Conservation (phyloP, 495 filamentous ascomycete species). For the Trichocladium antarcticum region DNA sequence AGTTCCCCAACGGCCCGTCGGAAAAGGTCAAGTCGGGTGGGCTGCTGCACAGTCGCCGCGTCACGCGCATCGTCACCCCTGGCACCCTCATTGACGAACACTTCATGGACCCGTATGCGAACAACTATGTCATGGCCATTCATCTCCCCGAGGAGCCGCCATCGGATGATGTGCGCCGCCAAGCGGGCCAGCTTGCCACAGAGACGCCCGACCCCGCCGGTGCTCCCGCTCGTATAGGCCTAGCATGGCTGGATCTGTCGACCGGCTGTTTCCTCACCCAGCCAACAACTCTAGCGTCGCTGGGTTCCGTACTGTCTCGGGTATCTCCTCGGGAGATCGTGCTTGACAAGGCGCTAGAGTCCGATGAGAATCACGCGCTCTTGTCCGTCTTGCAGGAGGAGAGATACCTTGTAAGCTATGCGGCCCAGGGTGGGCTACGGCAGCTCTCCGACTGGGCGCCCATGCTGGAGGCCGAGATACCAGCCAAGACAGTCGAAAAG, state of each 20-base stretch:
- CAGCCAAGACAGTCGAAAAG: constrained; percentile 29
- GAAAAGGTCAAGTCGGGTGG: constrained; percentile 60
- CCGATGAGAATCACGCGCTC: constrained; percentile 32
- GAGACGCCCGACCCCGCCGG: constrained; percentile 4
- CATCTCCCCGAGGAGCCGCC: constrained; percentile 30
- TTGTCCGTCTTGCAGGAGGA: constrained; percentile 44
- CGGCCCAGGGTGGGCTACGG: constrained; percentile 35
- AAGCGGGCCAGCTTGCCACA: not conserved
- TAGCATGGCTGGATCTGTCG: constrained; percentile 91
- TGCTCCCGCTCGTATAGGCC: constrained; percentile 44
- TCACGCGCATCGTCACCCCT: constrained; percentile 81
- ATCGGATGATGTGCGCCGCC: constrained; percentile 6
- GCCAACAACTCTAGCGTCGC: constrained; percentile 54
- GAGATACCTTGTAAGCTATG: constrained; percentile 46
- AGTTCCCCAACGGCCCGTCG: constrained; percentile 61
- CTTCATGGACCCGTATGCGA: constrained; percentile 84
- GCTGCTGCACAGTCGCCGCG: constrained; percentile 68
- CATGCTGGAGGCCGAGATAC: constrained; percentile 60
- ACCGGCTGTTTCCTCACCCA: constrained; percentile 91
- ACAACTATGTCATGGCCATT: constrained; percentile 80
- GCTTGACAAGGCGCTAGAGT: constrained; percentile 51
- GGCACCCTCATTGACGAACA: constrained; percentile 96
- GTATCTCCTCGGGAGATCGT: constrained; percentile 81
- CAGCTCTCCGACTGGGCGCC: constrained; percentile 56
- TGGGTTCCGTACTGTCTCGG: constrained; percentile 68